phyloP scores from a whole-genome alignment of 2,329 filamentous ascomycete species.

The Zasmidium citrigriseum region DNA sequence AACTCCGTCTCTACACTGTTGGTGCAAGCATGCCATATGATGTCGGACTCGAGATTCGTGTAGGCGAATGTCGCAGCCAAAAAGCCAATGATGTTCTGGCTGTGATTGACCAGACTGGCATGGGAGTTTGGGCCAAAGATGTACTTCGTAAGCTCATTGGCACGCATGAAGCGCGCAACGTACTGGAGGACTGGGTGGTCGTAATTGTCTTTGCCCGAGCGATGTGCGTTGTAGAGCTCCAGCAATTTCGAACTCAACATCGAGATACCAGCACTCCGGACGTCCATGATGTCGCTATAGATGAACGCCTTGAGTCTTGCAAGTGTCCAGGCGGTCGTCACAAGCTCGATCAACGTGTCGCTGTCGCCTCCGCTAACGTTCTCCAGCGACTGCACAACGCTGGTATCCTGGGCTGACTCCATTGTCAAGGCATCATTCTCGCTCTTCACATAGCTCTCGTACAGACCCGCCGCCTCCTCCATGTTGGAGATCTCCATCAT shows the following conservation, averaged over 20 bases:
- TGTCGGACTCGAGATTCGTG: slow-evolving; percentile 69
- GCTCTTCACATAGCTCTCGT: slow-evolving; percentile 24
- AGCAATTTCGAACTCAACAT: slow-evolving; percentile 72
- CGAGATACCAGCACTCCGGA: slow-evolving; percentile 78
- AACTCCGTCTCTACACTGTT: slow-evolving; percentile 81
- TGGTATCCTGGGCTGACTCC: slow-evolving; percentile 5
- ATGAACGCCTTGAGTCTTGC: slow-evolving; percentile 70
- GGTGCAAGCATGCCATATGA: slow-evolving; percentile 80
- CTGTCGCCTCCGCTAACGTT: slow-evolving; percentile 18
- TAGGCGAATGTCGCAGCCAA: slow-evolving; percentile 78
- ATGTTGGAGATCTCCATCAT: slow-evolving; percentile 5
- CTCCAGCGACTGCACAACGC: slow-evolving; percentile 8
- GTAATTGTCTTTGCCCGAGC: slow-evolving; percentile 12
- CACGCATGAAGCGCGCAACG: slow-evolving; percentile 68
- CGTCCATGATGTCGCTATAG: slow-evolving; percentile 83
- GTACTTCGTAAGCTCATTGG: slow-evolving; percentile 76
- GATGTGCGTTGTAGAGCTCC: slow-evolving; percentile 58
- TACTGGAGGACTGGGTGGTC: slow-evolving; percentile 63
- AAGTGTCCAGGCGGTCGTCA: slow-evolving; percentile 69
- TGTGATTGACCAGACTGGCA: slow-evolving; percentile 80
- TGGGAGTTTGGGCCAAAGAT: slow-evolving; percentile 89
- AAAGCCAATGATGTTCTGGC: slow-evolving; percentile 83
- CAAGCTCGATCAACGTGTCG: slow-evolving; percentile 44
- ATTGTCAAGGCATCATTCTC: slow-evolving; percentile 24
- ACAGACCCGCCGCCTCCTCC: slow-evolving; percentile 15